Evolutionary conservation across 2,329 filamentous ascomycete genomes (phyloP), one percentile per base, ranked within the genome.

Genomic region (Aspergillus sp.): DNA sequence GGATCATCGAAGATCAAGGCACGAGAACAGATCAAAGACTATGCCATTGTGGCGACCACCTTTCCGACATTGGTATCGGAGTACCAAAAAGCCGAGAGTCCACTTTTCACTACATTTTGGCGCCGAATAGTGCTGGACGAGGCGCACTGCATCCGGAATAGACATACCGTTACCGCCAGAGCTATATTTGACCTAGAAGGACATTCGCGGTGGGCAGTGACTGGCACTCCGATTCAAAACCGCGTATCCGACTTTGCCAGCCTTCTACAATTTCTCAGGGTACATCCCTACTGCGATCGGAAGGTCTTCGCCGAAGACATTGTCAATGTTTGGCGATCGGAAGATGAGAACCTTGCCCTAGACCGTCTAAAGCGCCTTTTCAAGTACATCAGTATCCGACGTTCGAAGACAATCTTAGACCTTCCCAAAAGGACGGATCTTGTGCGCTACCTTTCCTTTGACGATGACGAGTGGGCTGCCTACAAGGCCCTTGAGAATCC

Each of bases 101-200:
- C 22, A 9, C 45, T 47, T 25, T 25, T 19, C 7, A 22, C 23
- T 19, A 41, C 50, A 9, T 38, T 38, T 19, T 53, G 51, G 51
- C 51, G n/a, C 19, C 51, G 51, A 22, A 41, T 53, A 38, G 51
- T 53, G 19, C 51, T 53, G 11, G 51, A 53, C 30, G 51, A 53
- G 38, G 51, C 30, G 1, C 51, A 53, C 19, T 7, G 19, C 19
- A 41, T 53, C 30, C 51, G 30, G n/a, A 41, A 53, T 38, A 15
- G 4, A 15, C 19, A 28, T 15, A 22, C 28, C 8, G 23, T 22
- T 19, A 38, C 30, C 11, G 23, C 51, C 30, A 38, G 5, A 31
- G 51, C 51, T 13, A 7, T 41, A 11, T 25, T 19, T 19, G 13
- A 13, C 17, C 31, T 53, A n/a, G 30, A 53, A 6, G 51, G 23